Evolutionary conservation across 176 grass and related monocot species (phyloP).

Genomic region (Juncus effusus): DNA sequence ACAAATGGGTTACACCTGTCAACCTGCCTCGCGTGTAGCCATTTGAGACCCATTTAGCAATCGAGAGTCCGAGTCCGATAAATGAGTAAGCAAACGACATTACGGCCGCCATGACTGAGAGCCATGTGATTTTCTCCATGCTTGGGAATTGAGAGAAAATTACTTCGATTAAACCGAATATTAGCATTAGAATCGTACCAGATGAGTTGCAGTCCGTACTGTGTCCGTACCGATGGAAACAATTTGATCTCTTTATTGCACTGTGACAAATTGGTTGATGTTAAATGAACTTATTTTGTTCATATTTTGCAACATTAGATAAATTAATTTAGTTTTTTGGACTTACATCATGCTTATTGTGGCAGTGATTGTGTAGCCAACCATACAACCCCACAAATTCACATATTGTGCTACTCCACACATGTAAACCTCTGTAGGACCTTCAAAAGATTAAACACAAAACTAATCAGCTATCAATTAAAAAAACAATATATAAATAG

Average conservation of each 20-base stretch:
- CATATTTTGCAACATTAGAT: too few species aligned
- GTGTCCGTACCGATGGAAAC: constrained; percentile 43
- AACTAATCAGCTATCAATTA: background rate
- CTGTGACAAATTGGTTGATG: constrained; percentile 6
- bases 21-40: constrained; percentile 33
- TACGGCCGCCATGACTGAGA: constrained; percentile 65
- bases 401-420: constrained; percentile 77
- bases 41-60: constrained; percentile 48
- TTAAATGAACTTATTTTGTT: too few species aligned
- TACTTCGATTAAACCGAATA: constrained; percentile 62
- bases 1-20: constrained; percentile 23
- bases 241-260: constrained; percentile 59
- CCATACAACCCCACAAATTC: constrained; percentile 81
- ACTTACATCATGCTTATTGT: constrained; percentile 89
- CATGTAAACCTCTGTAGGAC: constrained; percentile 68
- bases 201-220: constrained; percentile 44
- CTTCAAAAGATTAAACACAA: constrained; percentile 21
- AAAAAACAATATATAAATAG: background rate
- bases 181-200: constrained; percentile 49
- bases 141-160: constrained; percentile 76
- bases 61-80: constrained; percentile 66
- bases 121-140: constrained; percentile 83
- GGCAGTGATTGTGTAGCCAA: constrained; percentile 83
- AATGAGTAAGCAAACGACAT: constrained; percentile 94
- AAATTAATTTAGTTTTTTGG: constrained; percentile 1